A percentile compares a stretch with the other conserved stretches of the same genome.
These are phyloP conservation scores for Aspergillus nanangensis DNA, from an alignment of 495 filamentous ascomycete species.

Conservation along the genomic window DNA sequence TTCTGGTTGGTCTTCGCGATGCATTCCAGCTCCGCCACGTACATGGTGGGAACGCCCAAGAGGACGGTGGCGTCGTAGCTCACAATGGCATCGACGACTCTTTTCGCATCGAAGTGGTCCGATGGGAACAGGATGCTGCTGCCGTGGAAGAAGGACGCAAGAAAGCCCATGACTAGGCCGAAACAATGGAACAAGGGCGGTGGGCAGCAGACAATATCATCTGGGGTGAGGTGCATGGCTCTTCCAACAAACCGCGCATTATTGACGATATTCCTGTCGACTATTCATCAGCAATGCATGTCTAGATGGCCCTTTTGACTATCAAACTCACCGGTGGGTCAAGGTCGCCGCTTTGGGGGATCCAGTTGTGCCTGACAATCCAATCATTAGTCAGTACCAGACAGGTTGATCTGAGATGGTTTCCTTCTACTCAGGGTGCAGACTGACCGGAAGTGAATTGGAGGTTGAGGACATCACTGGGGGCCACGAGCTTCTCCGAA, in stretches of 20 bases:
- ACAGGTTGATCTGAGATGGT: neutral
- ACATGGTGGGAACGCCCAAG: neutral
- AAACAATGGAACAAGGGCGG: neutral
- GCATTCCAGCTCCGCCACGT: neutral
- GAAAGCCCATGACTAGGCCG: neutral
- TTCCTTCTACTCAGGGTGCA: too few species aligned
- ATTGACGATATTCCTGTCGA: neutral
- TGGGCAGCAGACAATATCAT: neutral
- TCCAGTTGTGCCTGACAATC: neutral
- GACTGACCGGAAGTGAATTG: neutral
- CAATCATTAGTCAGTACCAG: neutral
- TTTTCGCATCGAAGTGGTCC: neutral
- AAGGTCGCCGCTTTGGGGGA: neutral
- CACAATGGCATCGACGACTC: neutral
- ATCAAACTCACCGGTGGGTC: neutral
- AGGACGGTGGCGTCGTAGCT: neutral
- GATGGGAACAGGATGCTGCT: neutral
- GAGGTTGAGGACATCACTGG: neutral
- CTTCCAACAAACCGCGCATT: neutral
- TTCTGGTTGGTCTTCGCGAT: neutral
- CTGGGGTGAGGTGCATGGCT: neutral
- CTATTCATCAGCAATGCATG: neutral
- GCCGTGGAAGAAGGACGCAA: neutral
- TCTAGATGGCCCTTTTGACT: neutral
- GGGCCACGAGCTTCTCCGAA: neutral